Base-by-base conservation (phyloP, 768 basidiomycete species). In the Psilocybe cubensis region DNA sequence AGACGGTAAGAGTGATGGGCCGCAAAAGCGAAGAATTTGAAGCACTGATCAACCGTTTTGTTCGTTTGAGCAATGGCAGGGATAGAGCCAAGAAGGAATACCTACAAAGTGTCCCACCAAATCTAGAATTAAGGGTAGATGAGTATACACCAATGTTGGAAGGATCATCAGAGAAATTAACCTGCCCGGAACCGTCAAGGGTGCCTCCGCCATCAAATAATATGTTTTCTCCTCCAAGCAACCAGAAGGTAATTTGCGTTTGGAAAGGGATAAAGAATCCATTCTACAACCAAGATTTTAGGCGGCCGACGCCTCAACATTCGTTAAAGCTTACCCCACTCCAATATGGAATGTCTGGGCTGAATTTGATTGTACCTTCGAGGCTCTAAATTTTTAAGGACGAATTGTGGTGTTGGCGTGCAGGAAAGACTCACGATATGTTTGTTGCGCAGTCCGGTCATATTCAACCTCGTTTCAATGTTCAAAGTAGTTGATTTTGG, bases 141-240 rank as follows among this genome's bases (percentile, higher is more conserved):
- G 8, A 47, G 23, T 23, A 28, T 48, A 11, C 7, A 17, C 28
- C 14, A 3, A 38, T n/a, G 4, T 25, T 21, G 14, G 20, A 23
- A 8, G 28, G 31, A n/a, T n/a, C 9, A 20, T 31, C 9, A 17
- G 38, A 41, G 27, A 27, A 27, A 35, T 78, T 52, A 58, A 82
- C 82, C 71, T 88, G 86, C 10, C 87, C 87, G 28, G 80, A 77
- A 17, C 86, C 87, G 64, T 87, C 85, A 17, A 89, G 74, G 2
- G 83, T 85, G 10, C 87, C 87, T 31, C 86, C 85, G 6, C 87
- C 86, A 53, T 81, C 78, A 20, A 84, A 63, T 7, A 70, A 28
- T 38, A 83, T 72, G 56, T 82, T 79, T 27, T 73, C 68, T 4
- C 83, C 83, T 25, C 83, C 82, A 2, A 84, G 66, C 3, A 83